These are phyloP conservation scores for Monosporascus sp. DNA, from an alignment of 2,329 filamentous ascomycete genomes.

Conservation along the genomic window DNA sequence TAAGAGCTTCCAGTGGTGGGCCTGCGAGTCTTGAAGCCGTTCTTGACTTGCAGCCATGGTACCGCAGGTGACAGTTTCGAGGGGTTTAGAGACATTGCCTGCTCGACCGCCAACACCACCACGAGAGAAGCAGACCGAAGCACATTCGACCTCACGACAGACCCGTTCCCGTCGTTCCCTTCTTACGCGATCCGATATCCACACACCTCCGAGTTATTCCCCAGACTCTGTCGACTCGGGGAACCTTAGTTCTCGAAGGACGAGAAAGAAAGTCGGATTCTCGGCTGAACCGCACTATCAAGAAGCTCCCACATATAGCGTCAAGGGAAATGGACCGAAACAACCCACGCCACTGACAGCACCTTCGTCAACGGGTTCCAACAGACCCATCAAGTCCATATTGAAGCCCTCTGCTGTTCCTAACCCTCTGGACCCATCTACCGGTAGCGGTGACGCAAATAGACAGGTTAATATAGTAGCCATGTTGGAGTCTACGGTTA, in stretches of 20 bases:
- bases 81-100: constrained; percentile 46
- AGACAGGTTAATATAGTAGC: constrained; percentile 56
- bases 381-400: constrained; percentile 59
- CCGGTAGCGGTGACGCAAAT: constrained; percentile 33
- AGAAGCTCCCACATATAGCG: constrained; percentile 42
- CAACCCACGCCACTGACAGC: constrained; percentile 36
- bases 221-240: constrained; percentile 37
- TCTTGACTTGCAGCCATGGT: constrained; percentile 31
- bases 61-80: constrained; percentile 29
- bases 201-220: constrained; percentile 50
- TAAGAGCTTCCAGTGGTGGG: constrained; percentile 16
- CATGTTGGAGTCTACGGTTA: constrained; percentile 80
- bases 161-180: constrained; percentile 31
- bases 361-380: constrained; percentile 31
- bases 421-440: constrained; percentile 38
- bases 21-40: constrained; percentile 16
- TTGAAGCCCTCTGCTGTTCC: constrained; percentile 63
- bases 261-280: constrained; percentile 52
- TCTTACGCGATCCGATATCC: constrained; percentile 34
- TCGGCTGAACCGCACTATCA: constrained; percentile 51
- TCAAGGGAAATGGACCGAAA: constrained; percentile 29
- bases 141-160: constrained; percentile 29
- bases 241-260: constrained; percentile 37
- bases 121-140: constrained; percentile 42
- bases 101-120: constrained; percentile 63